phyloP scores from a whole-genome alignment of 352 stramenopile species.

The Phytophthora ramorum region DNA sequence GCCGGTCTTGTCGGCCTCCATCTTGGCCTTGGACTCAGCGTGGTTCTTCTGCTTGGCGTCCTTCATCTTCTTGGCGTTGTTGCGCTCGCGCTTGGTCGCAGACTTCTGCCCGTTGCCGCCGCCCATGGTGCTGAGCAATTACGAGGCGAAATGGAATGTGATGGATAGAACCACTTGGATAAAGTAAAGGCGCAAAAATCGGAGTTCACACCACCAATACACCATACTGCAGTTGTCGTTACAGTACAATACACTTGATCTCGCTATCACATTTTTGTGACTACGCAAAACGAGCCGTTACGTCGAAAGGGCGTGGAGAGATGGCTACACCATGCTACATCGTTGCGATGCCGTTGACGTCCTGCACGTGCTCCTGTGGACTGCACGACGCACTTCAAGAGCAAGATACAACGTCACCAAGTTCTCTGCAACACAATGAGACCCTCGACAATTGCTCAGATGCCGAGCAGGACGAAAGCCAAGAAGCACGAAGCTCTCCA shows the following conservation, averaged over 20 bases:
- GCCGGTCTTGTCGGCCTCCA: slow-evolving; percentile 72
- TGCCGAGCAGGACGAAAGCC: slow-evolving; percentile 8
- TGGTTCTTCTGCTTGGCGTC: slow-evolving; percentile 83
- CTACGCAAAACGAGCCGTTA: slow-evolving; percentile 14
- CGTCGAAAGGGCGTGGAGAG: slow-evolving; percentile 24
- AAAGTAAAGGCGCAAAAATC: neutral
- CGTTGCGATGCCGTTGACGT: slow-evolving; percentile 7
- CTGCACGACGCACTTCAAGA: slow-evolving; percentile 1
- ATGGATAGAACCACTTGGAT: neutral
- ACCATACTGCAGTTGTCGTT: neutral
- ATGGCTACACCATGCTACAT: slow-evolving; percentile 27
- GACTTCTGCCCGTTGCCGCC: slow-evolving; percentile 88
- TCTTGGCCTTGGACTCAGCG: slow-evolving; percentile 82
- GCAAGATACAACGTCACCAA: neutral
- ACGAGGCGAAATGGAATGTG: slow-evolving; percentile 1
- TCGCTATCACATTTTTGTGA: neutral
- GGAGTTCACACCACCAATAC: neutral
- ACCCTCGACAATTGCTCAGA: neutral
- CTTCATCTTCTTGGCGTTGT: slow-evolving; percentile 89
- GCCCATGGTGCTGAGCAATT: slow-evolving; percentile 54
- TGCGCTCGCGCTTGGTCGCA: slow-evolving; percentile 81
- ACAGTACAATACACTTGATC: neutral
- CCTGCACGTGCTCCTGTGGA: slow-evolving; percentile 17
- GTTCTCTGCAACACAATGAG: neutral
- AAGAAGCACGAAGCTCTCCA: slow-evolving; percentile 4